Evolutionary conservation across 257 asterid species (phyloP).

Genomic region (Forsythia viridissima): DNA sequence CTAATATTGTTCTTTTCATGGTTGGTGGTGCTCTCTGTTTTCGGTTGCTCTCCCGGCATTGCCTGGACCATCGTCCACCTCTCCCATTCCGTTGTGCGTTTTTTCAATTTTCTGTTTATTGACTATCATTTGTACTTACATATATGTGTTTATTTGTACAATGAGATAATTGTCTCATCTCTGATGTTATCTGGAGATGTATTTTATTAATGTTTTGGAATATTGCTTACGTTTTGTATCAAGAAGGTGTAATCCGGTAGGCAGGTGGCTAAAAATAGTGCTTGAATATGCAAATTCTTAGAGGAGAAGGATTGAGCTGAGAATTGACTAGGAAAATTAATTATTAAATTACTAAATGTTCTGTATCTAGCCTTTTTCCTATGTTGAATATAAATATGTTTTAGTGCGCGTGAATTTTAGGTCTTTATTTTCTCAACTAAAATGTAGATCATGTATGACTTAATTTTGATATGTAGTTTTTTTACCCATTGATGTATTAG

Average conservation of each 20-base stretch:
- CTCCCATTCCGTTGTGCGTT: background rate
- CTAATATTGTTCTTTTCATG: conserved; percentile 10
- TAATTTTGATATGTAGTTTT: background rate
- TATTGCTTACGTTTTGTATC: background rate
- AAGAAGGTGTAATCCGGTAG: background rate
- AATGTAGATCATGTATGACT: background rate
- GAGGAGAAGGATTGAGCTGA: background rate
- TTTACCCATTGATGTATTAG: background rate
- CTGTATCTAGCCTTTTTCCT: background rate
- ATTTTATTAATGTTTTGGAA: background rate
- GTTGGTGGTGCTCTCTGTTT: conserved; percentile 8
- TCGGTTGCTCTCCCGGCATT: conserved; percentile 1
- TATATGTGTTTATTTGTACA: background rate
- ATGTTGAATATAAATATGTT: background rate
- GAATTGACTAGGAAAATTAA: background rate
- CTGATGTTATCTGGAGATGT: background rate
- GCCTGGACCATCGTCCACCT: background rate
- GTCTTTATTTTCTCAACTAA: background rate
- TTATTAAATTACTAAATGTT: background rate
- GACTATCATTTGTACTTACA: background rate
- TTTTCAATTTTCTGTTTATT: background rate
- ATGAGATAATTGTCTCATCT: background rate
- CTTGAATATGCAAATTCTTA: background rate
- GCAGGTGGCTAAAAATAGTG: background rate
- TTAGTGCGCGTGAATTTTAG: background rate